Base-by-base conservation (phyloP, 1,284 basidiomycete genomes). In the Flammula alnicola region DNA sequence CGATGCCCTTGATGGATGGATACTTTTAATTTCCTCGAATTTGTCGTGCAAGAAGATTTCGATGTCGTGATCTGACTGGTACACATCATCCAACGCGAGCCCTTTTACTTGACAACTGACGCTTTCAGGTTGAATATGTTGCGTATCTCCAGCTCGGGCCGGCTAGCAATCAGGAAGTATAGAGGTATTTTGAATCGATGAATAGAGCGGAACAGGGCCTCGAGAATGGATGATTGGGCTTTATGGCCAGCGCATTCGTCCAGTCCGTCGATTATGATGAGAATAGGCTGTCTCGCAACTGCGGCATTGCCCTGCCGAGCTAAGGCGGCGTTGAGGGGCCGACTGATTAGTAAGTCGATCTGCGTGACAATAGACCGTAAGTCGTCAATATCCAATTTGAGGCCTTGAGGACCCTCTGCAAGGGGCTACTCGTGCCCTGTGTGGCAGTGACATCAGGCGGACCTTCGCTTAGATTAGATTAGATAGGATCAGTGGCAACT, bases 241-340 rank as follows among this genome's bases (percentile, higher is more conserved):
- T 26, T 29, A 6, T 16, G 22, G 11, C 39, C 47, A 1, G 10
- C 20, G 14, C 47, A 48, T 41, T 48, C 47, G 16, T 48, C 47
- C 14, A 48, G n/a, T 5, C 47, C 47, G 17, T 48, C 44, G 14
- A 48, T 48, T 3, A 41, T 29, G 17, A 48, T 11, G 11, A 36
- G 14, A 8, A 32, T n/a, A 1, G 19, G 5, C 12, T 23, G 23
- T 12, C 22, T 3, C 5, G 27, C 16, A 16, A 7, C 23, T 11
- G 14, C 7, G 17, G 19, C 11, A 19, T 5, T 2, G 2, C 16
- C 36, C 36, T 19, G 16, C 20, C 17, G 6, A 8, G 10, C 10
- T 5, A 16, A 22, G 3, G 14, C 27, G 7, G 20, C 19, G 3
- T 14, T 16, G 12, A 51, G 33, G 5, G 36, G 43, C 8, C 22